Evolutionary conservation across 2,329 filamentous ascomycete genomes (phyloP), one percentile per base, ranked within the genome.

Genomic region (Fusarium coicis): DNA sequence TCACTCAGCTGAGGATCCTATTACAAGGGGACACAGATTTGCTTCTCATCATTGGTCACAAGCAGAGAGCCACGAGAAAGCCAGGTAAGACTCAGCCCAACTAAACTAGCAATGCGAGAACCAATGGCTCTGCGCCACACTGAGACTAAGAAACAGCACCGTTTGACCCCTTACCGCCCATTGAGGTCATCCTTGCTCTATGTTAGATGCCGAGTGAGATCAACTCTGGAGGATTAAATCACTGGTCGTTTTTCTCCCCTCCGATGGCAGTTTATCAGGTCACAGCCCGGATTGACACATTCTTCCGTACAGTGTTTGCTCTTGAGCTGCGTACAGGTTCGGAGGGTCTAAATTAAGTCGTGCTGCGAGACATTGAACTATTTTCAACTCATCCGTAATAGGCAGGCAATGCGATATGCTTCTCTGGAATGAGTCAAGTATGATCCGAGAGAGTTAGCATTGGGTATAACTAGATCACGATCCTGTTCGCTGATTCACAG

Each of bases 71-170:
- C 70, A 74, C 58, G 61, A 53, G 55, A 74, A 72, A 73, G 70
- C 70, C 70, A 73, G 74, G 70, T 71, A 74, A 74, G 71, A 71
- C 71, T 74, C 71, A 73, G 71, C 71, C 70, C 70, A 60, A 50
- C 70, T 46, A 40, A 55, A 74, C 70, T 57, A 73, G 42, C 32
- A 68, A 62, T 28, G 52, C 44, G 36, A 71, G 70, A 67, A 62
- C 70, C 70, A 73, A 73, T 73, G 62, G 67, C 56, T 73, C 50
- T 42, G 49, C 70, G 70, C 70, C 70, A 71, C 70, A 74, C 53
- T 8, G 43, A 39, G 34, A 30, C 44, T 59, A 53, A 32, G 42
- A 47, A 57, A 58, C 66, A 62, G 49, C 54, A 61, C 61, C 66
- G 66, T 73, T 73, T 66, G 40, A 54, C 44, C 52, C 66, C 50